Evolutionary conservation across 2,329 filamentous ascomycete species (phyloP), one percentile per base, ranked within the genome.

Genomic region (Atkinsonella hypoxylon): DNA sequence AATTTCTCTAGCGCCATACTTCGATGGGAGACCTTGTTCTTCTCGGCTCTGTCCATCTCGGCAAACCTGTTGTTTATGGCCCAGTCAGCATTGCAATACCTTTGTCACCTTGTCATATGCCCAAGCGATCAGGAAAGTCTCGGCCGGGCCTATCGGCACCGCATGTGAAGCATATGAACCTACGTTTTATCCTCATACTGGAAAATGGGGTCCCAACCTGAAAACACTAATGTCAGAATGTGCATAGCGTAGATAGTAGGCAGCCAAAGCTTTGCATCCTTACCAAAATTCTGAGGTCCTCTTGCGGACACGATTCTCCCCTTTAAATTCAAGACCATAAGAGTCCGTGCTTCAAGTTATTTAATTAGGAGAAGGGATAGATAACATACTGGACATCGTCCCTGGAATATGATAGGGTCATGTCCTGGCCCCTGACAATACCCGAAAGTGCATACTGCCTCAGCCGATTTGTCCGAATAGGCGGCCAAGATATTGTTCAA

Each of bases 191-290:
- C 90, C 56, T 94, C 78, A 59, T 94, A 91, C 70, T 98, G 93
- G 61, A 98, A 98, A 56, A 95, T 85, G 2, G 93, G 82, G 67
- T 98, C 93, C 93, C 93, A 98, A 44, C 91, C 90, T 95, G 2
- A 7, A 32, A 11, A 45, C 2, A 20, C 15, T 13, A n/a, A 31
- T 39, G 34, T 53, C 45, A 51, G 49, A 45, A 22, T 34, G 42
- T 32, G 40, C 9, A 34, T 31, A 20, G 17, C 20, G 15, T 31
- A 44, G 8, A 17, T 22, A 6, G 40, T 17, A 15, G 7, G 7
- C 13, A 20, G 6, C 13, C 32, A 13, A 26, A 26, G 26, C 8
- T 10, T 20, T 43, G 34, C 9, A 30, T 41, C 13, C 81, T 69
- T 73, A 91, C 90, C 93, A 65, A 98, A 98, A 49, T 79, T 76